phyloP scores from a whole-genome alignment of 1,284 basidiomycete species.

The Kalmanozyma brasiliensis region DNA sequence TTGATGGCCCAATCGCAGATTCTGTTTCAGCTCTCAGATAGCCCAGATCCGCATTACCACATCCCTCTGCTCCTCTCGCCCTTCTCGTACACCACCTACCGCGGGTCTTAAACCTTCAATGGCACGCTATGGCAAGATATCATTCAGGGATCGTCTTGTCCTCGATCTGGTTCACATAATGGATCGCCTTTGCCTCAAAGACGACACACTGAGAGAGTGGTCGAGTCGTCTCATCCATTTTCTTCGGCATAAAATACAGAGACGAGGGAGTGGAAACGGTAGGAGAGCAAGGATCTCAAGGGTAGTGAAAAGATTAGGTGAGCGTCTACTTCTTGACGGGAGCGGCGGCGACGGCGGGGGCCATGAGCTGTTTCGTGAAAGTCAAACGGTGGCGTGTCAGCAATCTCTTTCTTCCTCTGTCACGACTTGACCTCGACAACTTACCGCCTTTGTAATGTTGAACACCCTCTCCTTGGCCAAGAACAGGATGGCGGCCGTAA shows the following conservation, averaged over 20 bases:
- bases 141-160: no score
- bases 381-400: no score
- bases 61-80: slow-evolving; percentile 90
- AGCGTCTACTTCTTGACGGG: slow-evolving; percentile 32
- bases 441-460: slow-evolving; percentile 49
- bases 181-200: no score
- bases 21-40: slow-evolving; percentile 46
- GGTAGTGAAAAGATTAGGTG: neutral
- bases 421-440: neutral
- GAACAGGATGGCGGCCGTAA: slow-evolving; percentile 67
- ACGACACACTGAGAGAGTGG: no score
- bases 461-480: slow-evolving; percentile 65
- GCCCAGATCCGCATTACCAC: slow-evolving; percentile 76
- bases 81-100: slow-evolving; percentile 90
- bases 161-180: no score
- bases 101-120: slow-evolving; percentile 71
- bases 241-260: slow-evolving; percentile 1
- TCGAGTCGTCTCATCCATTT: slow-evolving; percentile 1
- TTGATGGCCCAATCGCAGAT: slow-evolving; percentile 53
- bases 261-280: neutral
- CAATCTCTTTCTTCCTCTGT: neutral
- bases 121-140: slow-evolving; percentile 4
- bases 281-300: neutral
- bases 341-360: slow-evolving; percentile 33
- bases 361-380: slow-evolving; percentile 20